These are phyloP conservation scores for Kwoniella dejecticola DNA, from an alignment of 768 basidiomycete genomes.

Conservation along the genomic window DNA sequence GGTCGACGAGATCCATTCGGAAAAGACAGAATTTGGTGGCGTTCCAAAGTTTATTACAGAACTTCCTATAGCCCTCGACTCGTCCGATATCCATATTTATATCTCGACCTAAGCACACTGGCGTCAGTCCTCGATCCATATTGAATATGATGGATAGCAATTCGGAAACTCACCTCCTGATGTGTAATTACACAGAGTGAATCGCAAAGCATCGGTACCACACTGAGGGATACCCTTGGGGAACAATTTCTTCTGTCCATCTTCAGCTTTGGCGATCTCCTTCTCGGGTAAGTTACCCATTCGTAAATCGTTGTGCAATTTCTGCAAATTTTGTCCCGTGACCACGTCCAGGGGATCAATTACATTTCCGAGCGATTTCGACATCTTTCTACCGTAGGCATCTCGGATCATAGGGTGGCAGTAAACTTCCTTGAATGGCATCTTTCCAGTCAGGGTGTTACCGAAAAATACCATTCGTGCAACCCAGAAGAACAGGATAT, in stretches of 20 bases:
- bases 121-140: constrained; percentile 7
- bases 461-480: constrained; percentile 97
- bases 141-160: too few species aligned
- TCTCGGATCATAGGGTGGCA: constrained; percentile 99
- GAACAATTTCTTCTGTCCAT: constrained; percentile 98
- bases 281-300: constrained; percentile 92
- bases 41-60: constrained; percentile 99
- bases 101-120: constrained; percentile 71
- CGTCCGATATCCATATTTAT: constrained; percentile 95
- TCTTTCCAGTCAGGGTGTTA: constrained; percentile 77
- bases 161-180: constrained; percentile 66
- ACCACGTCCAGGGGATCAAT: constrained; percentile 96
- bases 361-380: constrained; percentile 95
- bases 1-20: constrained; percentile 70
- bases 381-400: constrained; percentile 98
- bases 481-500: constrained; percentile 99
- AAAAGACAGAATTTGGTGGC: constrained; percentile 99
- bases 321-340: constrained; percentile 75
- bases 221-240: constrained; percentile 99
- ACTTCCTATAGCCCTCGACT: constrained; percentile 97
- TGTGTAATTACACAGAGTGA: constrained; percentile 92
- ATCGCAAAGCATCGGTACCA: constrained; percentile 92
- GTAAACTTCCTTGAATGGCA: constrained; percentile 94
- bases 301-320: constrained; percentile 77
- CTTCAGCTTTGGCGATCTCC: constrained; percentile 85